Evolutionary conservation across 176 grass and related monocot genomes (phyloP), one percentile per base, ranked within the genome.

Genomic region (Oryza longistaminata): DNA sequence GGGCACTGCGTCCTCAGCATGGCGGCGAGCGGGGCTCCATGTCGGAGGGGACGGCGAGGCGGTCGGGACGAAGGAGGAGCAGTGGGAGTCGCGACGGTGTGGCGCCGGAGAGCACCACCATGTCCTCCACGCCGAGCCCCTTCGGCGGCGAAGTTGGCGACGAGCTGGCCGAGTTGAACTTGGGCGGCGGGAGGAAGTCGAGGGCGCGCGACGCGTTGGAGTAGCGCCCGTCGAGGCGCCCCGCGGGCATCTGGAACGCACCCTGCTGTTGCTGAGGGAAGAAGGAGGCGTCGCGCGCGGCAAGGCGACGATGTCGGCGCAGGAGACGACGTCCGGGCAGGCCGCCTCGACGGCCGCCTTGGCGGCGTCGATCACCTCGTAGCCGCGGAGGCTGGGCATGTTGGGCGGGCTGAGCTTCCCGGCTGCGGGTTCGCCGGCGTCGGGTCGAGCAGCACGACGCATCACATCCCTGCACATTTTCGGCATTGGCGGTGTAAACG

Each of bases 301-400:
- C 82, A 93, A 90, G 9, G 82, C 82, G 17, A 93, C 33, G 61
- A 93, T 86, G 39, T 93, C 93, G 6, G 88, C 82, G 73, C 85
- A 90, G 13, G 90, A 90, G 55, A 92, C 79, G 5, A 87, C 39
- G 58, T 82, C 71, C 3, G 64, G 73, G 58, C 88, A 88, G 29
- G 55, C 76, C 0, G 0, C 4, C 85, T 93, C 88, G 29, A 93
- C 39, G 12, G 85, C 91, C 3, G 9, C 61, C 87, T 94, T 94
- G 71, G 87, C 87, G 1, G 73, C 81, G 66, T 89, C 92, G 69
- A 94, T 82, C 16, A 87, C 87, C 61, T 91, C 92, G 70, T 89
- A 94, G 45, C 89, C 89, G 0, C 82, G 83, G n/a, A 94, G 84
- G 84, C 92, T 91, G 1, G 89, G 89, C 81, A 76, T 80, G 84